Evolutionary conservation across 371 early-diverging fungal species (phyloP), one percentile per base, ranked within the genome.

Genomic region (Entomophthora muscae): DNA sequence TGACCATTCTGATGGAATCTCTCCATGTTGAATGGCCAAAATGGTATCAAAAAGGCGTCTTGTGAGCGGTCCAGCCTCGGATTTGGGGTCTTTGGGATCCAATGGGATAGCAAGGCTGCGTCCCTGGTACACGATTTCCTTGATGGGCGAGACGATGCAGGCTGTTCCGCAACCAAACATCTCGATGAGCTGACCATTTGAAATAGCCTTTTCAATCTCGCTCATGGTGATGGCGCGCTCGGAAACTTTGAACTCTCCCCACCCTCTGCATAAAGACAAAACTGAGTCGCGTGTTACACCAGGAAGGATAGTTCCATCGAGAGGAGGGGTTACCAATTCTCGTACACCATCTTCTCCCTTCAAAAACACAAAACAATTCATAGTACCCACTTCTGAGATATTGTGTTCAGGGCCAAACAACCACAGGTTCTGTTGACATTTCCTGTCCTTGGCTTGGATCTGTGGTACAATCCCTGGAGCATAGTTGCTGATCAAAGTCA

Each of bases 221-320:
- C 76, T 72, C 94, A 97, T 93, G 54, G 84, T 86, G 70, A 95
- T 75, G 64, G 76, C 71, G 61, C 89, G 80, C 73, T 97, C 95
- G 30, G 78, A 72, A 51, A 97, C 95, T 76, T 92, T 83, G 76
- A 93, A 91, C 65, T 91, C 90, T 64, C 81, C 82, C 94, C 93
- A 95, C 57, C 74, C 67, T 29, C 85, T 78, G 22, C 92, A 83
- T 56, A 97, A 77, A 23, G 67, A 53, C 67, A 97, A 75, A 72
- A 97, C 88, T 32, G 91, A 91, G 79, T 91, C 92, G 64, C 98
- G 86, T n/a, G 95, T 95, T 57, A 97, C 93, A 64, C 98, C 98
- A 1, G 95, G 95, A 57, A 97, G 80, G 68, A 97, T 95, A 61
- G 93, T 85, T 33, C 98, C 98, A 75, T 95, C 94, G 65, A 95